Evolutionary conservation across 345 rosid species (phyloP).

Genomic region (Brassica juncea): DNA sequence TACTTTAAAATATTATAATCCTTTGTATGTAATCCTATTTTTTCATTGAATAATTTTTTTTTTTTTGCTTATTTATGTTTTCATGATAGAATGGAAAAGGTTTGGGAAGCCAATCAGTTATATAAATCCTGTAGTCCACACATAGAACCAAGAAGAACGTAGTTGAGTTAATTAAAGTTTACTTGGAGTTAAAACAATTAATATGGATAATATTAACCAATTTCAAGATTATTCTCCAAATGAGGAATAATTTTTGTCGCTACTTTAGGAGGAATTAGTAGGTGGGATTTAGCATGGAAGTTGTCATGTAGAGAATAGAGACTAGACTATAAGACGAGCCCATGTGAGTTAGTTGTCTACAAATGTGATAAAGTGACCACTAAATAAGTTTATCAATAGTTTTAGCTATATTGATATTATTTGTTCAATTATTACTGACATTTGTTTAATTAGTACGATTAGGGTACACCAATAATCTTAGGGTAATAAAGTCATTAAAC

Average conservation of each 20-base stretch:
- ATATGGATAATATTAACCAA: background rate
- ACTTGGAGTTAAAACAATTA: background rate
- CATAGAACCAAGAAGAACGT: conserved; percentile 1
- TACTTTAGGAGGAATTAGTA: conserved; percentile 26
- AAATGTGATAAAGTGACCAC: conserved; percentile 19
- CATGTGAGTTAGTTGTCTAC: conserved; percentile 31
- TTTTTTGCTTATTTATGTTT: background rate
- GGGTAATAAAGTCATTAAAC: conserved; percentile 27
- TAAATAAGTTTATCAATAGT: background rate
- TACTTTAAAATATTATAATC: background rate
- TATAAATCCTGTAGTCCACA: background rate
- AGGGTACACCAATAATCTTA: conserved; percentile 36
- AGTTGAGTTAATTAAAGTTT: background rate
- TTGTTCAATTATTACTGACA: conserved; percentile 30
- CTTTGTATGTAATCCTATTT: background rate
- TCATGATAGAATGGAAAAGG: background rate
- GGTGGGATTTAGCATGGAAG: conserved; percentile 23
- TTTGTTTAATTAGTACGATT: conserved; percentile 34
- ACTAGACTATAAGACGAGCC: conserved; percentile 9
- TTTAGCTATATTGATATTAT: conserved; percentile 4
- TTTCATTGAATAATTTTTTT: background rate
- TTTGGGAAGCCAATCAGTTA: background rate
- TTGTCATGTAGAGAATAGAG: conserved; percentile 10
- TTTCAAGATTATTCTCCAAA: background rate
- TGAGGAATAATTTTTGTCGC: conserved; percentile 15